These are phyloP conservation scores for Lumnitzera littorea DNA, from an alignment of 345 rosid genomes.

Conservation along the genomic window DNA sequence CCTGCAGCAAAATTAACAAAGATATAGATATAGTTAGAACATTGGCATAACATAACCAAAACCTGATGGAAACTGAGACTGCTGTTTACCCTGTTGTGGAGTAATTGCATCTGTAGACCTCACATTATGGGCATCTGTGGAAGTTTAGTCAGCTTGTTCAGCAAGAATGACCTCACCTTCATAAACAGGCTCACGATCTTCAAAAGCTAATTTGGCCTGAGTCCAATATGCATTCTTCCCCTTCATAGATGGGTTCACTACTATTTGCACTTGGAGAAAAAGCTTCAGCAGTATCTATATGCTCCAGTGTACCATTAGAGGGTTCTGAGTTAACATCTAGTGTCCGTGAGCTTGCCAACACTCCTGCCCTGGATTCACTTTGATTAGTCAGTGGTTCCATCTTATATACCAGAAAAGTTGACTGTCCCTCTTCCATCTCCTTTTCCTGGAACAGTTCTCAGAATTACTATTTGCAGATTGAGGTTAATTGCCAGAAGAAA, in stretches of 20 bases:
- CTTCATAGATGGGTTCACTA: constrained; percentile 93
- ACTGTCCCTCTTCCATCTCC: constrained; percentile 19
- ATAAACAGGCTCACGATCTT: constrained; percentile 79
- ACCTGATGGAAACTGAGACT: background rate
- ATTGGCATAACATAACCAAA: background rate
- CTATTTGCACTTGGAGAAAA: constrained; percentile 51
- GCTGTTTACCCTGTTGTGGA: constrained; percentile 54
- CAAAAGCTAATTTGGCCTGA: constrained; percentile 41
- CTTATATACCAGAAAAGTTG: constrained; percentile 12
- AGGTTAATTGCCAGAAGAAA: constrained; percentile 24
- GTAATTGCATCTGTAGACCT: constrained; percentile 50
- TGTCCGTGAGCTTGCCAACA: constrained; percentile 17
- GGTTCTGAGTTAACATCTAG: constrained; percentile 42
- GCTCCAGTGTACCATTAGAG: constrained; percentile 40
- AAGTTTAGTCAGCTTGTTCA: constrained; percentile 52
- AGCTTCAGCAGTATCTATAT: constrained; percentile 37
- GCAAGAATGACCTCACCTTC: constrained; percentile 98
- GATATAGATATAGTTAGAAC: background rate
- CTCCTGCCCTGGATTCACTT: constrained; percentile 17
- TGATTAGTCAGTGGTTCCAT: constrained; percentile 28
- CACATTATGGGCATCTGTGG: constrained; percentile 28
- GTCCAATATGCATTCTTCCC: constrained; percentile 86
- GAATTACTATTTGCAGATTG: constrained; percentile 14
- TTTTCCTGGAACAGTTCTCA: constrained; percentile 11
- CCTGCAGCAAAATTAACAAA: constrained; percentile 41